These are phyloP conservation scores for Solanum paucissectum DNA, from an alignment of 257 asterid genomes.

Conservation along the genomic window DNA sequence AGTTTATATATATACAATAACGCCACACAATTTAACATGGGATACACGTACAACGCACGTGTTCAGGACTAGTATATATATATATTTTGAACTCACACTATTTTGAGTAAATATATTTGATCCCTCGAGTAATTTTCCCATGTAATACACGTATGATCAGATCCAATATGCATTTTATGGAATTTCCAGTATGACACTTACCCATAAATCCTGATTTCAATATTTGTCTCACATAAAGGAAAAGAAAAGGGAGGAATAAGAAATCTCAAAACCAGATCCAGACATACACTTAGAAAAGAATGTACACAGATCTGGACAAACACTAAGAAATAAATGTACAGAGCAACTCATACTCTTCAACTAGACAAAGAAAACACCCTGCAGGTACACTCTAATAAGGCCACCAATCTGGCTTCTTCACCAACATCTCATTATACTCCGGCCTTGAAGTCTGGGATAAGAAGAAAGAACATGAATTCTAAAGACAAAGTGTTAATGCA, in stretches of 20 bases:
- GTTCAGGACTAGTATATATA: too few relatives aligned
- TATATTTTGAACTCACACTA: neutral
- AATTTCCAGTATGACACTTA: neutral
- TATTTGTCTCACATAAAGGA: neutral
- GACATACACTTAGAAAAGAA: neutral
- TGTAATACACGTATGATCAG: neutral
- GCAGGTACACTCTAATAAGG: slow-evolving; percentile 8
- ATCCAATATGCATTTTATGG: neutral
- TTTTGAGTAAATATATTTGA: neutral
- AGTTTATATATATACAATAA: too few relatives aligned
- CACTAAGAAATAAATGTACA: neutral
- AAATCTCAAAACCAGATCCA: neutral
- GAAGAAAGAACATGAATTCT: neutral
- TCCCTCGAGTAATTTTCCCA: neutral
- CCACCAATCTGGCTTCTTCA: slow-evolving; percentile 95
- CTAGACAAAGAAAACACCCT: neutral
- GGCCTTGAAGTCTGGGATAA: slow-evolving; percentile 80
- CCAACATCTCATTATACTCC: slow-evolving; percentile 77
- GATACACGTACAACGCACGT: too few relatives aligned
- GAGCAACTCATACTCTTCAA: neutral
- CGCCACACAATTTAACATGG: too few relatives aligned
- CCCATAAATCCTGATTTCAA: neutral
- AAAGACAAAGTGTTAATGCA: neutral
- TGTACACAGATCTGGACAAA: neutral
- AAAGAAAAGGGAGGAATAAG: neutral